Evolutionary conservation across 768 basidiomycete species (phyloP), one percentile per base, ranked within the genome.

Genomic region (Postia placenta): DNA sequence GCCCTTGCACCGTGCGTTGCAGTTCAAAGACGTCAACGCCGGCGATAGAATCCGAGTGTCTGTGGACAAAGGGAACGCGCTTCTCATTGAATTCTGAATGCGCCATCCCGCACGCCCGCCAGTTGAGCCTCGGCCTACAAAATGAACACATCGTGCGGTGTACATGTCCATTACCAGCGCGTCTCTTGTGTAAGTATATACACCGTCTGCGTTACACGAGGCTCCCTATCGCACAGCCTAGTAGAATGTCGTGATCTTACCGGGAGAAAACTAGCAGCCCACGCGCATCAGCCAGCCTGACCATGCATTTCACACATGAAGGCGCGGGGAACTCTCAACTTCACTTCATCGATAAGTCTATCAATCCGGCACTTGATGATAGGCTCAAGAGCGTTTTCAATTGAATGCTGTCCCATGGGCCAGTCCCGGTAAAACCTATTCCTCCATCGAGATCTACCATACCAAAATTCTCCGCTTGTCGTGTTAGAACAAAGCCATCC

Each of bases 21-120:
- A 72, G 71, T 71, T 74, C 58, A 73, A 74, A 55, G 71, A 74
- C 50, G 50, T 73, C 28, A 58, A 63, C 27, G 56, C 59, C 36
- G 67, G 66, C 35, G 68, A 67, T 49, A 56, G 61, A 36, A 65
- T 84, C 40, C 67, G 72, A 44, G 69, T 85, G 19, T 64, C 69
- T 2, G 76, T 84, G 15, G 79, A 83, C 65, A 84, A 83, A 47
- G 46, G 46, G 11, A 37, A 37, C 5, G 24, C 36, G 2, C 12
- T 45, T 17, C 14, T 20, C 17, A 24, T 45, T 14, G n/a, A n/a
- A n/a, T n/a, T n/a, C n/a, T n/a, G n/a, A n/a, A n/a, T n/a, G n/a
- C n/a, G n/a, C n/a, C n/a, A n/a, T n/a, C n/a, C n/a, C n/a, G n/a
- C n/a, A n/a, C n/a, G n/a, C n/a, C n/a, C n/a, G n/a, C n/a, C n/a